These are phyloP conservation scores for Didymella arachidicola DNA, from an alignment of 2,329 filamentous ascomycete genomes.

Conservation along the genomic window DNA sequence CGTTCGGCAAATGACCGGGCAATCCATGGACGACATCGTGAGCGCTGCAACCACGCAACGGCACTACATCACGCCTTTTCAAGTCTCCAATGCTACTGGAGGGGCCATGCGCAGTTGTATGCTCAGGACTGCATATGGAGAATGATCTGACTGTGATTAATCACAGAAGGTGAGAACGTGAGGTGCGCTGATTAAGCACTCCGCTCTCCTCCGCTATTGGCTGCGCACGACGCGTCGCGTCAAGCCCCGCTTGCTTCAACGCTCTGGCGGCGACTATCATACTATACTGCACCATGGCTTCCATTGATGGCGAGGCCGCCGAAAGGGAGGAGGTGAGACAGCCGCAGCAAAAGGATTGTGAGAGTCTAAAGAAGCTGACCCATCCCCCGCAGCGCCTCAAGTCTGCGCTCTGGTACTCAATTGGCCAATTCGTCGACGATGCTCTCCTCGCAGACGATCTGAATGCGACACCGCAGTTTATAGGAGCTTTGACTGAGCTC, in stretches of 20 bases:
- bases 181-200: slow-evolving; percentile 7
- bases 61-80: neutral
- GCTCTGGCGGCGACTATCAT: neutral
- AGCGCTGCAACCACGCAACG: neutral
- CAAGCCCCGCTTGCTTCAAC: neutral
- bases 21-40: neutral
- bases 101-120: neutral
- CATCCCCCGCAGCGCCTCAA: slow-evolving; percentile 55
- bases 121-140: neutral
- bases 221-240: slow-evolving; percentile 31
- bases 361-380: neutral
- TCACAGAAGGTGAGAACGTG: neutral
- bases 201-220: slow-evolving; percentile 28
- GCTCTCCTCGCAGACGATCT: slow-evolving; percentile 75
- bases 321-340: slow-evolving; percentile 45
- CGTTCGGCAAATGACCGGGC: neutral
- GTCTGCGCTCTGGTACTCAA: slow-evolving; percentile 53
- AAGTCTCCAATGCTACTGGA: neutral
- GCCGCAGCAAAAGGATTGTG: neutral
- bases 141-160: neutral
- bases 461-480: slow-evolving; percentile 92
- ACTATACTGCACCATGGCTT: slow-evolving; percentile 31
- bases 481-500: slow-evolving; percentile 77
- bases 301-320: slow-evolving; percentile 30
- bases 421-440: slow-evolving; percentile 77